Base-by-base conservation (phyloP, 73 alveolate species). In the Paramecium primaurelia region DNA sequence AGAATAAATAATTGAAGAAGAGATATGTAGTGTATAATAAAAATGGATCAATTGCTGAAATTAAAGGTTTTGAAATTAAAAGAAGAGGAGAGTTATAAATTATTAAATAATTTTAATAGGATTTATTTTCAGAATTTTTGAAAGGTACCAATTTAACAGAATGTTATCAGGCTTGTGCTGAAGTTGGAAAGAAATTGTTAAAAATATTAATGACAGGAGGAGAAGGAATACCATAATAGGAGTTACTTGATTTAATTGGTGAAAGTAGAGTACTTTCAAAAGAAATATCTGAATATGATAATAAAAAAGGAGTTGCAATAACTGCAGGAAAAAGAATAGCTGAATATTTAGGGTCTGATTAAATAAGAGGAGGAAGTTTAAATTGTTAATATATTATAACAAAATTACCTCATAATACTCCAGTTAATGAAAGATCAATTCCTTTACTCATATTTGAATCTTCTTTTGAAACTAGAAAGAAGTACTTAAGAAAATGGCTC, bases 1-100 rank as follows among this genome's bases (percentile, higher is more conserved):
- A 99, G 89, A 98, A 97, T 92, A 99, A 98, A 92, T 95, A 98
- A 98, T 97, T 99, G 49, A 99, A 99, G 94, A 99, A 99, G 95
- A 97, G 99, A 86, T 98, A 69, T 58, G 95, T 92, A 11, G 93
- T 84, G 10, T 84, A 58, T 18, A 77, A 77, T 54, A 93, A 73
- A 92, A 32, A 71, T 87, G 93, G 97, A 87, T 2, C 93, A 47
- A 88, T 91, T 87, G 94, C 98, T 86, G 99, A 98, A 96, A 92
- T 99, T 92, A 97, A 98, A 93, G 99, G 99, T 4, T 98, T 98
- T 93, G 99, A 99, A 97, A 95, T 99, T 92, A 99, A 99, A 93
- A 95, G 99, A 51, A 96, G 99, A 92, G 99, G 99, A 44, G 99
- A 99, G 95, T 98, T 99, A 59, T 96, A 99, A 51, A 93, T 99